These are phyloP conservation scores for Ampelocalamus luodianensis DNA, from an alignment of 176 grass and related monocot genomes.

Conservation along the genomic window DNA sequence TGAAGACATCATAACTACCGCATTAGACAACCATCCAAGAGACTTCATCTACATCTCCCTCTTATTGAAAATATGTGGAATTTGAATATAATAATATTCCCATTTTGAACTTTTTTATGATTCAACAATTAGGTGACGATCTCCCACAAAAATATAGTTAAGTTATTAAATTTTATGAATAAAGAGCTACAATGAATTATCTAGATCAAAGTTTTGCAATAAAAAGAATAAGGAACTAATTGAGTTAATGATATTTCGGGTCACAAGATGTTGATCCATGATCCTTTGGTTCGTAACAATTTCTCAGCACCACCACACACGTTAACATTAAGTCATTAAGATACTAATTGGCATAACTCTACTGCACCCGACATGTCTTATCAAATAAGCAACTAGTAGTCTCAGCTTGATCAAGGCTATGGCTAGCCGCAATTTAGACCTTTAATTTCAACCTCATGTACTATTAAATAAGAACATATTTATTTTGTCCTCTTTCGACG, in stretches of 20 bases:
- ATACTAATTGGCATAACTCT: not conserved
- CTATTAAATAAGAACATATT: not conserved
- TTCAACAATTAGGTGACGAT: not conserved
- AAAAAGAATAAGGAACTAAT: not conserved
- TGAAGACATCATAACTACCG: not conserved
- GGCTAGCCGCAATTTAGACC: not conserved
- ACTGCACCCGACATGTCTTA: constrained; percentile 47
- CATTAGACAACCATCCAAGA: not conserved
- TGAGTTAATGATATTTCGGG: not conserved
- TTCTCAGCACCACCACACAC: not conserved
- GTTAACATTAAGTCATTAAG: not conserved
- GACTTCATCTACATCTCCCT: not conserved
- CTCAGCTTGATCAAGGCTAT: not conserved
- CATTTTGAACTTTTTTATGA: not conserved
- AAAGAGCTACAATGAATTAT: not conserved
- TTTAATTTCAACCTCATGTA: not conserved
- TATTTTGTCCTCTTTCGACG: not conserved
- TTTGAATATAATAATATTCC: not conserved
- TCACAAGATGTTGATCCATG: not conserved
- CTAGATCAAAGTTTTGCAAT: not conserved
- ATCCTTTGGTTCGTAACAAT: not conserved
- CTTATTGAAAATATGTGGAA: not conserved
- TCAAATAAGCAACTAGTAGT: constrained; percentile 9
- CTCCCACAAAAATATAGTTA: not conserved
- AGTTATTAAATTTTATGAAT: not conserved